These are phyloP conservation scores for Iberis amara DNA, from an alignment of 441 rosid species.

Conservation along the genomic window DNA sequence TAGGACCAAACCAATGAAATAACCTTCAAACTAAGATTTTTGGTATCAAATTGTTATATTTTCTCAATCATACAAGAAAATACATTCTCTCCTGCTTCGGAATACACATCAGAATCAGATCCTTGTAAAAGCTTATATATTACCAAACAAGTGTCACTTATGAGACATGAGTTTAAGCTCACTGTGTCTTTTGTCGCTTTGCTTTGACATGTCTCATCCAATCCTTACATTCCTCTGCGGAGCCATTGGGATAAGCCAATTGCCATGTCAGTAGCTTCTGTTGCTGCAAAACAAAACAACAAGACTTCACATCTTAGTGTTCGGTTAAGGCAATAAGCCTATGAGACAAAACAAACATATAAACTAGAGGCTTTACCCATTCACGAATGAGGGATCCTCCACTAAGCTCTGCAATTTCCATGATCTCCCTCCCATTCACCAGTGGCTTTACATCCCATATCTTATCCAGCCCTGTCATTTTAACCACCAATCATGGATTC, in stretches of 20 bases:
- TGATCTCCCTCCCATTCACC: constrained; percentile 78
- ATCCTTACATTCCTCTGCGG: constrained; percentile 72
- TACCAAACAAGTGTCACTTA: not conserved
- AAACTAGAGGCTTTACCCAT: constrained; percentile 51
- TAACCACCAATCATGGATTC: too few relatives aligned
- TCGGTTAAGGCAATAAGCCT: too few relatives aligned
- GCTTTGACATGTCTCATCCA: constrained; percentile 74
- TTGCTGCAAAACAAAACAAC: constrained; percentile 50
- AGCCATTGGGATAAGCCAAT: constrained; percentile 65
- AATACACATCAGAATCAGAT: too few relatives aligned
- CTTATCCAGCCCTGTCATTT: constrained; percentile 58
- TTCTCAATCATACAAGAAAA: too few relatives aligned
- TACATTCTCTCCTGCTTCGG: too few relatives aligned
- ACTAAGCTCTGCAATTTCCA: constrained; percentile 63
- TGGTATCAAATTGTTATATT: too few relatives aligned
- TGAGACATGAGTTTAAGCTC: not conserved
- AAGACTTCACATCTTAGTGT: not conserved
- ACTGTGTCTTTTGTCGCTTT: constrained; percentile 51
- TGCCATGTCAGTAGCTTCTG: constrained; percentile 74
- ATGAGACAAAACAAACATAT: not conserved
- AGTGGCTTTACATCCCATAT: constrained; percentile 79
- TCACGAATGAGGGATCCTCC: constrained; percentile 83
- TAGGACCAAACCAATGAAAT: too few relatives aligned
- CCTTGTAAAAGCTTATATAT: too few relatives aligned
- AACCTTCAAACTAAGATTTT: too few relatives aligned